Conservation (phyloP, 2,329 filamentous ascomycete genomes). For the Claviceps purpurea region DNA sequence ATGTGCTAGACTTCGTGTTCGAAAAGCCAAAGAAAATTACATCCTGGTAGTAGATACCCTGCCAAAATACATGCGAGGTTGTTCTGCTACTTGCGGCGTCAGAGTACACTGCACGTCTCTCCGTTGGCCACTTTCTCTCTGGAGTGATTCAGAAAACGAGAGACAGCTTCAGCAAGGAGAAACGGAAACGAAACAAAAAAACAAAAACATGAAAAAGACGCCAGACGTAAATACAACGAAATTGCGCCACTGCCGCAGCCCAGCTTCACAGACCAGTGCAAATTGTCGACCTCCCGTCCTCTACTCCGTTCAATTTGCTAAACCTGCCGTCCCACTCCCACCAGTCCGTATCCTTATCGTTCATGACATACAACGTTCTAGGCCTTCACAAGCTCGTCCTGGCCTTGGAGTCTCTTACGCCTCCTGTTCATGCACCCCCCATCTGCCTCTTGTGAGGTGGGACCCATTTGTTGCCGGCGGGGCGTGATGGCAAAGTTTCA, state of each 20-base stretch:
- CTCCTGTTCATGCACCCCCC: too few relatives aligned
- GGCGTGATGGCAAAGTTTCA: constrained; percentile 39
- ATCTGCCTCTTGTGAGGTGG: constrained; percentile 29
- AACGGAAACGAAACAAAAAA: background rate
- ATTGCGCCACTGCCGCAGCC: background rate
- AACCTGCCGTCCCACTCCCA: background rate
- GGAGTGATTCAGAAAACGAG: too few relatives aligned
- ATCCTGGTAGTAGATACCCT: too few relatives aligned
- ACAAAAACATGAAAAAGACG: background rate
- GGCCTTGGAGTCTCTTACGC: background rate
- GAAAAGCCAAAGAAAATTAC: too few relatives aligned
- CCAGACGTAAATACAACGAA: background rate
- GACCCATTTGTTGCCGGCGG: constrained; percentile 48
- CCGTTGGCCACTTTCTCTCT: too few relatives aligned
- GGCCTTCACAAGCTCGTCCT: background rate
- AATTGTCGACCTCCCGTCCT: background rate
- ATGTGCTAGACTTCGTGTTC: too few relatives aligned
- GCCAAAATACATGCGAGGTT: too few relatives aligned
- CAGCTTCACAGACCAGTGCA: background rate
- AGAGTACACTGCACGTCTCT: too few relatives aligned
- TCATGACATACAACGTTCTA: too few relatives aligned
- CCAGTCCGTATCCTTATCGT: background rate
- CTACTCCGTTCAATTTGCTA: background rate
- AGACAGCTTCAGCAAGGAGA: background rate
- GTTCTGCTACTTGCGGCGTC: too few relatives aligned